Evolutionary conservation across 2,329 filamentous ascomycete species (phyloP), one percentile per base, ranked within the genome.

Genomic region (Aspergillus sergii): DNA sequence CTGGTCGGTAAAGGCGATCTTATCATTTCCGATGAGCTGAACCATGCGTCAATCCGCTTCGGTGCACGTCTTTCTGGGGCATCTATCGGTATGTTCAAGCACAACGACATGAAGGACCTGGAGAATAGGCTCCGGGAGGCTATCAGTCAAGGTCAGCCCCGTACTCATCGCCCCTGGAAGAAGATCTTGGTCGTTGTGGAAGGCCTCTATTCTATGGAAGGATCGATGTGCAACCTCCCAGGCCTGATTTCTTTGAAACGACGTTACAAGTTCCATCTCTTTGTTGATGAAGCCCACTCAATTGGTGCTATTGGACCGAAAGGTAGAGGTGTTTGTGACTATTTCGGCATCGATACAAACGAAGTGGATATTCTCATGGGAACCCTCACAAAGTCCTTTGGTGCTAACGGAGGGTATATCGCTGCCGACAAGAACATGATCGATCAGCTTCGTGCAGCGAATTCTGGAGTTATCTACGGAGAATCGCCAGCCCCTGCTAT

Each of bases 151-250:
- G 95, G 95, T 51, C 95, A 99, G 76, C 95, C 95, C 59, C 91
- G 95, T 69, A 99, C 94, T n/a, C 95, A 99, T 79, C 91, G 95
- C 34, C 95, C 95, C 1, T 99, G 95, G 95, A 97, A 96, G 85
- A 99, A 98, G 88, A 98, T 99, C 64, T 79, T 99, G 58, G 92
- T 99, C 51, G 94, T 94, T 43, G 92, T 99, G 43, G 95, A 99
- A 78, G 95, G 95, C 71, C 86, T 99, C 23, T 99, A 99, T 84
- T 98, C 94, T 1, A 99, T 99, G 95, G 95, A 99, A 82, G 95
- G 95, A 56, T 97, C 94, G 69, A 96, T 99, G 92, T 95, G 92
- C 80, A 95, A 99, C 77, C 86, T 99, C n/a, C 95, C 95, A 1
- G 92, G 92, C 65, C 84, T 99, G 57, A 81, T 99, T 63, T 86